Conservation (phyloP, 2,329 filamentous ascomycete genomes). For the Arachnopeziza araneosa region DNA sequence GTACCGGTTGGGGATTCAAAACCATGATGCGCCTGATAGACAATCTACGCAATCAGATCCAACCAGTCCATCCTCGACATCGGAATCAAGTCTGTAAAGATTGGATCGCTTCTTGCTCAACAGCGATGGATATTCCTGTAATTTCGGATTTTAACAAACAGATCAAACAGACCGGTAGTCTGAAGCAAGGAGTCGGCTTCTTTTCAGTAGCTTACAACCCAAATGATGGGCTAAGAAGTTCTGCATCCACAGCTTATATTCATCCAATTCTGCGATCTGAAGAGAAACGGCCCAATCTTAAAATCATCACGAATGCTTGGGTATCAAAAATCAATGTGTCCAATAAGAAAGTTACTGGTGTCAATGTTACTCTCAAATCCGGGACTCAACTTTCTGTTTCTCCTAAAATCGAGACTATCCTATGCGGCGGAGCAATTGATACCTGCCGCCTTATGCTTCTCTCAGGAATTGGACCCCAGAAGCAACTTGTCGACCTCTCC, state of each 20-base stretch:
- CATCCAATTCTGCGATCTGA: slow-evolving; percentile 83
- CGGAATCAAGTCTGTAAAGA: slow-evolving; percentile 88
- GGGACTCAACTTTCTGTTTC: slow-evolving; percentile 50
- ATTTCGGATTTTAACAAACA: slow-evolving; percentile 83
- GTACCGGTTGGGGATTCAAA: slow-evolving; percentile 80
- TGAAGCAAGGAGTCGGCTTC: slow-evolving; percentile 78
- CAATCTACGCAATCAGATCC: slow-evolving; percentile 82
- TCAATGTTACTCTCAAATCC: slow-evolving; percentile 58
- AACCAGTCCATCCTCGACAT: slow-evolving; percentile 79
- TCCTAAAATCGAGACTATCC: slow-evolving; percentile 64
- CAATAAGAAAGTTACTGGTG: slow-evolving; percentile 64
- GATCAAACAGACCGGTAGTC: slow-evolving; percentile 65
- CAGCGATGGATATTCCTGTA: slow-evolving; percentile 72
- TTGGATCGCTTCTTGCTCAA: slow-evolving; percentile 78
- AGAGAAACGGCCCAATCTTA: slow-evolving; percentile 78
- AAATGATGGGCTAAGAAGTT: slow-evolving; percentile 77
- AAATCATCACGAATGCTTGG: slow-evolving; percentile 81
- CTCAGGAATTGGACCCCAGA: slow-evolving; percentile 33
- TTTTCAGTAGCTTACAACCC: slow-evolving; percentile 91
- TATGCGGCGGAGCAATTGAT: slow-evolving; percentile 35
- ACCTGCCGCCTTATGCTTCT: slow-evolving; percentile 35
- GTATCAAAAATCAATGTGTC: slow-evolving; percentile 74
- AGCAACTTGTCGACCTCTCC: slow-evolving; percentile 28
- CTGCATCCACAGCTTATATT: slow-evolving; percentile 86
- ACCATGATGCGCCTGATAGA: slow-evolving; percentile 77